Conservation (phyloP, 495 filamentous ascomycete genomes). For the Thozetella sp. region DNA sequence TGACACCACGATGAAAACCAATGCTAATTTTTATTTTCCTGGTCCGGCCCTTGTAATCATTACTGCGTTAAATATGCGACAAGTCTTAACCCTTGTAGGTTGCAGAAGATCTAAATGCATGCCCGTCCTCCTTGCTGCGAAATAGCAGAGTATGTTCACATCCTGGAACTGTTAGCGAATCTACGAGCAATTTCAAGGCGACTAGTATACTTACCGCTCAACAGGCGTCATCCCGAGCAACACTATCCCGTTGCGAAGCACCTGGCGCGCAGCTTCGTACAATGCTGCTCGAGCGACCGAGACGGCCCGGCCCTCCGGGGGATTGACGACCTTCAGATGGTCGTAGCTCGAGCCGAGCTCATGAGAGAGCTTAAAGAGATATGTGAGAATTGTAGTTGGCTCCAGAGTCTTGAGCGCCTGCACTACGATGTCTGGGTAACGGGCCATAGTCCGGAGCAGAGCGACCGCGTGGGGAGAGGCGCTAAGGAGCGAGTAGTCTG, state of each 20-base stretch:
- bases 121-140: too few relatives aligned
- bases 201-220: constrained; percentile 41
- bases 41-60: too few relatives aligned
- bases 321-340: constrained; percentile 76
- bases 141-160: too few relatives aligned
- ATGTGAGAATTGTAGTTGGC: constrained; percentile 71
- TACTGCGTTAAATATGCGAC: too few relatives aligned
- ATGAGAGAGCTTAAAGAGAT: constrained; percentile 89
- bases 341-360: constrained; percentile 82
- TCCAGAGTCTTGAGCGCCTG: constrained; percentile 67
- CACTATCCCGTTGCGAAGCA: constrained; percentile 82
- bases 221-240: constrained; percentile 80
- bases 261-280: constrained; percentile 76
- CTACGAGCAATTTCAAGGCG: too few relatives aligned
- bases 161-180: too few relatives aligned
- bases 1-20: too few relatives aligned
- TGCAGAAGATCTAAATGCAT: too few relatives aligned
- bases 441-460: constrained; percentile 60
- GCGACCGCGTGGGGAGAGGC: constrained; percentile 58
- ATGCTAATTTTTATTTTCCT: too few relatives aligned
- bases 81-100: too few relatives aligned
- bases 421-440: constrained; percentile 67
- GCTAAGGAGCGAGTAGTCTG: constrained; percentile 57
- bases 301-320: constrained; percentile 54
- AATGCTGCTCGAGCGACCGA: constrained; percentile 81